These are phyloP conservation scores for Chloranthus sessilifolius DNA, from an alignment of 164 flowering plant genomes.

Conservation along the genomic window DNA sequence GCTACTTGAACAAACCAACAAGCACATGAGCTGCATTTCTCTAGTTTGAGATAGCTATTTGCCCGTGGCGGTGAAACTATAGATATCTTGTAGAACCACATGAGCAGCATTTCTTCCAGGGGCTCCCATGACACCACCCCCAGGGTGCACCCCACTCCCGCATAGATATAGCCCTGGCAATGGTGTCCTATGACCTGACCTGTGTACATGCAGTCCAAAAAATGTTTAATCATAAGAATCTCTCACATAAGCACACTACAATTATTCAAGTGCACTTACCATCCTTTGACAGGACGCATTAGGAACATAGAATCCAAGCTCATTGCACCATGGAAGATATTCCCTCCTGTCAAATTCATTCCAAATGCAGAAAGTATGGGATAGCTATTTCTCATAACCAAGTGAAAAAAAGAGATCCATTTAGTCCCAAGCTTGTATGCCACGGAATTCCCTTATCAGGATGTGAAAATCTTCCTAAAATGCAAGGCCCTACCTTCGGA, in stretches of 20 bases:
- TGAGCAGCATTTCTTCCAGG: constrained; percentile 94
- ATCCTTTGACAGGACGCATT: constrained; percentile 96
- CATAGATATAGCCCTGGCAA: constrained; percentile 73
- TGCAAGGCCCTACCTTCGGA: too few relatives aligned
- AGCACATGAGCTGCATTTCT: too few relatives aligned
- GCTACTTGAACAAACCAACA: too few relatives aligned
- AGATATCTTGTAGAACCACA: constrained; percentile 65
- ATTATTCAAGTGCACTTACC: too few relatives aligned
- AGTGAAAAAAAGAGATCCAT: too few relatives aligned
- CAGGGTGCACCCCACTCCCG: constrained; percentile 94
- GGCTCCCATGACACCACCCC: constrained; percentile 98
- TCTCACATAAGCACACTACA: too few relatives aligned
- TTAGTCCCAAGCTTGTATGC: too few relatives aligned
- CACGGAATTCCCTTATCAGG: too few relatives aligned
- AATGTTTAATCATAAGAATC: neutral
- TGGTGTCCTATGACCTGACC: constrained; percentile 87
- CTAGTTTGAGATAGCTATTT: too few relatives aligned
- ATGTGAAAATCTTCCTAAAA: too few relatives aligned
- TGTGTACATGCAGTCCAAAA: constrained; percentile 20
- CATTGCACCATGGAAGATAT: constrained; percentile 99
- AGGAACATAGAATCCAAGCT: constrained; percentile 88
- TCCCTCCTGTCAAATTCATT: constrained; percentile 60
- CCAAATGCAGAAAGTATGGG: neutral
- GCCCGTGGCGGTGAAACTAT: constrained; percentile 10
- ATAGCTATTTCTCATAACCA: neutral